Evolutionary conservation across 306 rosid species (phyloP).

Genomic region (Cucumis melo): DNA sequence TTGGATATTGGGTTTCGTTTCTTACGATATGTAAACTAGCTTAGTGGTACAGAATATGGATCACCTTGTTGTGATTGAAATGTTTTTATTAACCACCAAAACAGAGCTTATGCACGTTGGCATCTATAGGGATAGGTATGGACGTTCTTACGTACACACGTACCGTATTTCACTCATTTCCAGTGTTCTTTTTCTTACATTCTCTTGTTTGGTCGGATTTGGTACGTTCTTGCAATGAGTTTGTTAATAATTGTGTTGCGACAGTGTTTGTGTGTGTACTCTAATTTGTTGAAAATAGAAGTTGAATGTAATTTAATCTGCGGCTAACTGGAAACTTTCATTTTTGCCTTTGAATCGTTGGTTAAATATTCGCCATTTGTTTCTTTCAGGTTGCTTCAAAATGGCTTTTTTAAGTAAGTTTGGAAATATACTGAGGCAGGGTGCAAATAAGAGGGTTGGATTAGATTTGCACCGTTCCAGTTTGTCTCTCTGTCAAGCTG

Average conservation of each 20-base stretch:
- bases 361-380: neutral
- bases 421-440: conserved; percentile 60
- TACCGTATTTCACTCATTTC: neutral
- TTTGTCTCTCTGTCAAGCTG: conserved; percentile 44
- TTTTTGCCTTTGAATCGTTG: neutral
- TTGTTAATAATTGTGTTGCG: neutral
- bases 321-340: neutral
- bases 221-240: neutral
- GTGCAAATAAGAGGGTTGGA: conserved; percentile 31
- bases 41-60: neutral
- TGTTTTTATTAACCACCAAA: neutral
- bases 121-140: too few species aligned
- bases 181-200: neutral
- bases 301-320: too few species aligned
- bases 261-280: neutral
- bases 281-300: neutral
- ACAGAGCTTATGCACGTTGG: neutral
- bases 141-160: neutral
- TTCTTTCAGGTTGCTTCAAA: conserved; percentile 18
- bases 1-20: neutral
- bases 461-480: conserved; percentile 30
- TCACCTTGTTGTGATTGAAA: neutral
- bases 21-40: neutral
- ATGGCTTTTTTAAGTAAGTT: conserved; percentile 79
- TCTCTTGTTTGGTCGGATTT: neutral